Conservation (phyloP, 768 basidiomycete genomes). For the Chalciporus piperatus region DNA sequence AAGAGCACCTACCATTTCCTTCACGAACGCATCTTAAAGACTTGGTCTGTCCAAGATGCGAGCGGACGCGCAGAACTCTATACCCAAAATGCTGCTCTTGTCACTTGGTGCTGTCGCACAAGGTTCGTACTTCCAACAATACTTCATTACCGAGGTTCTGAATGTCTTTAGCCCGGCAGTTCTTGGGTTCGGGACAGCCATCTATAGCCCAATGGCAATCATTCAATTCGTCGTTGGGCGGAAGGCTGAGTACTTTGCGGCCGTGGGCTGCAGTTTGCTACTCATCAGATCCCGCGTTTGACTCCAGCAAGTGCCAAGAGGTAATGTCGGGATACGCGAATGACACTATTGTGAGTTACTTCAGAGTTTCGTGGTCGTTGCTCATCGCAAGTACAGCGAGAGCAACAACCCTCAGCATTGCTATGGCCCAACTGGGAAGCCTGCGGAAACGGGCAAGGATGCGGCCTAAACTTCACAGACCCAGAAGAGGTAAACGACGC, state of each 20-base stretch:
- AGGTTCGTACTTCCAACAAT: no score
- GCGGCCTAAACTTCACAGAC: not conserved
- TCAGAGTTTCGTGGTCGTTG: no score
- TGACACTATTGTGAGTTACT: not conserved
- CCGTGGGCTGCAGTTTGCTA: slow-evolving; percentile 8
- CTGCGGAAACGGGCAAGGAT: slow-evolving; percentile 7
- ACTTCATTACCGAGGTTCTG: no score
- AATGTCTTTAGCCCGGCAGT: no score
- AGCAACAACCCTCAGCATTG: not conserved
- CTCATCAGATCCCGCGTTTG: not conserved
- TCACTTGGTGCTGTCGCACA: no score
- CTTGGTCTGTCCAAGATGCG: no score
- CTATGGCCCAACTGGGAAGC: slow-evolving; percentile 10
- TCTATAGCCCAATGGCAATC: not conserved
- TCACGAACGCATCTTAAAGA: no score
- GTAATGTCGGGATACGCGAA: slow-evolving; percentile 3
- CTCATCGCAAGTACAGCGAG: not conserved
- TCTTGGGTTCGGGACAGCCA: not conserved
- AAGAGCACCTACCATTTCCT: no score
- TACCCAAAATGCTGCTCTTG: no score
- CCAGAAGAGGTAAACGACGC: not conserved
- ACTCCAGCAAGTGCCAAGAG: not conserved
- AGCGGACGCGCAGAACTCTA: no score
- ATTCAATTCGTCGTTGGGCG: not conserved
- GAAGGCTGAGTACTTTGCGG: not conserved